Conservation (phyloP, 441 rosid genomes). For the Pelargonium exstipulatum region DNA sequence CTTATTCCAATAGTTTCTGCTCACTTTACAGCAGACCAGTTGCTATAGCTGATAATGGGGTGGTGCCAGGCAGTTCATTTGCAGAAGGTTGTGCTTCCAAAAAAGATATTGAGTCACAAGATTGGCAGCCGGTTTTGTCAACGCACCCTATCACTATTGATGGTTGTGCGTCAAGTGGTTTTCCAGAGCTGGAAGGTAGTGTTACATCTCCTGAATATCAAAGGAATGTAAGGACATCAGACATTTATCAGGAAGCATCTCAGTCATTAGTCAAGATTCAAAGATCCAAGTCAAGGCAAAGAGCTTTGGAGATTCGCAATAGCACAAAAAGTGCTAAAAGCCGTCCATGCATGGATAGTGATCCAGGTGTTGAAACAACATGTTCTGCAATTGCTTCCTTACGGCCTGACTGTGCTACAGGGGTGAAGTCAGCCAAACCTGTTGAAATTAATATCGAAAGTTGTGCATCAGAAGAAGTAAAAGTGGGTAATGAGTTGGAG, state of each 20-base stretch:
- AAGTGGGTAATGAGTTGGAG: conserved; percentile 20
- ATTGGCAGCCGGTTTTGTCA: conserved; percentile 32
- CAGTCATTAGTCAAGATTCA: conserved; percentile 61
- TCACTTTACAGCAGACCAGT: conserved; percentile 32
- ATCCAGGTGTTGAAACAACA: conserved; percentile 26
- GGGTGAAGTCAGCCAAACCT: conserved; percentile 31
- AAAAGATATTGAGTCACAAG: conserved; percentile 30
- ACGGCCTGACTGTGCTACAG: conserved; percentile 32
- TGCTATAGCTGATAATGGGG: conserved; percentile 30
- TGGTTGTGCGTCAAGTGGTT: conserved; percentile 27
- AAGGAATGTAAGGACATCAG: conserved; percentile 30
- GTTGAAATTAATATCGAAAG: conserved; percentile 25
- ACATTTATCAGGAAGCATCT: conserved; percentile 32
- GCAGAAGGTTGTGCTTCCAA: conserved; percentile 24
- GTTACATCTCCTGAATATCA: conserved; percentile 47
- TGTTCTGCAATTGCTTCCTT: conserved; percentile 39
- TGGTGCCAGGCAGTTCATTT: conserved; percentile 26
- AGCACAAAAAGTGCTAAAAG: conserved; percentile 49
- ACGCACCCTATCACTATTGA: conserved; percentile 23
- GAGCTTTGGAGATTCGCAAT: conserved; percentile 62
- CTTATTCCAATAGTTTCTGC: conserved; percentile 31
- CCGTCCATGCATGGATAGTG: conserved; percentile 25
- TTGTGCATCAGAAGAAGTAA: conserved; percentile 25
- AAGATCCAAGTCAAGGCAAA: conserved; percentile 86
- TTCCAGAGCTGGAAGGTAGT: conserved; percentile 33